A percentile compares a stretch with the other conserved stretches of the same genome.
These are phyloP conservation scores for Luffa acutangula DNA, from an alignment of 306 rosid species.

Conservation along the genomic window DNA sequence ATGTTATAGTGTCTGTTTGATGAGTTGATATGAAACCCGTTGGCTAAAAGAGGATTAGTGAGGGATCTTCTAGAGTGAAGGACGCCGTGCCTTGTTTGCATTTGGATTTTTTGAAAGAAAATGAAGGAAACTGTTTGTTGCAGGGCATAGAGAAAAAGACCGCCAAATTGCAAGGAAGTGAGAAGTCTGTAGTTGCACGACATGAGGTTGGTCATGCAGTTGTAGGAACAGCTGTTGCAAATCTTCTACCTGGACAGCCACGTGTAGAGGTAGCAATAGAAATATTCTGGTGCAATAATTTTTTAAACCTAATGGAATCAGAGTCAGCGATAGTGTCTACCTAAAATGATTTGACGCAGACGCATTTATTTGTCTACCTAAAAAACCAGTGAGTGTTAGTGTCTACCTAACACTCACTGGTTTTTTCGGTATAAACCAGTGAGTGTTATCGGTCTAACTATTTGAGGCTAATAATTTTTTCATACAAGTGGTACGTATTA, in stretches of 20 bases:
- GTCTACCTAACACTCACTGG: no score
- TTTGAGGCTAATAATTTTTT: neutral
- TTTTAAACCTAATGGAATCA: neutral
- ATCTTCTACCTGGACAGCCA: constrained; percentile 88
- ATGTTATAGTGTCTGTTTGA: neutral
- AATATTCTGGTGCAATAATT: neutral
- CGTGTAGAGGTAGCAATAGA: constrained; percentile 67
- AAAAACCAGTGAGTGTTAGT: neutral
- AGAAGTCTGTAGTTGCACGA: constrained; percentile 94
- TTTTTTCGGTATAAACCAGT: neutral
- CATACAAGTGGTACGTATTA: neutral
- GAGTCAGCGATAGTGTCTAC: neutral
- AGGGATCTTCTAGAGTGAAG: neutral
- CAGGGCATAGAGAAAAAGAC: constrained; percentile 99
- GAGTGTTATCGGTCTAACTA: neutral
- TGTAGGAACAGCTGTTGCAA: constrained; percentile 94
- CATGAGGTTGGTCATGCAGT: constrained; percentile 99
- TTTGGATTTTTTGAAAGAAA: constrained; percentile 15
- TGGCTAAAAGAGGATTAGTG: neutral
- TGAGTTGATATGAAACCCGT: neutral
- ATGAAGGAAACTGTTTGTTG: constrained; percentile 23
- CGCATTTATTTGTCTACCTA: neutral
- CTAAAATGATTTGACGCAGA: neutral
- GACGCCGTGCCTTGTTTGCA: neutral
- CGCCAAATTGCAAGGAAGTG: constrained; percentile 80